phyloP scores from a whole-genome alignment of 1,284 basidiomycete genomes.

The Leccinum solheimii region DNA sequence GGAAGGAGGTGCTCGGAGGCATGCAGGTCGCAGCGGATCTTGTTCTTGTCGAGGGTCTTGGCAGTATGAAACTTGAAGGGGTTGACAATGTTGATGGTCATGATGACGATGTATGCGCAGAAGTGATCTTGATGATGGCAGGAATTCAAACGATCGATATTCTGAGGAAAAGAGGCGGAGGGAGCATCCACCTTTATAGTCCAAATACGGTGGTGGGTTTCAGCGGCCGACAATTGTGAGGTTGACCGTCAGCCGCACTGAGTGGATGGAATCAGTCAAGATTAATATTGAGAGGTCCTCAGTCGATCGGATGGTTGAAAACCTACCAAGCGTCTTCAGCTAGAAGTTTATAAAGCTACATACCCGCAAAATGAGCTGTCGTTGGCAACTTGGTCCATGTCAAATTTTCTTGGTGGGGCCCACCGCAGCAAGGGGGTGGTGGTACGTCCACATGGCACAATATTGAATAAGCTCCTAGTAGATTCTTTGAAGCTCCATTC shows the following conservation, averaged over 20 bases:
- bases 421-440: neutral
- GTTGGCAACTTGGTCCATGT: neutral
- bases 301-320: constrained; percentile 2
- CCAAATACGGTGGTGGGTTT: neutral
- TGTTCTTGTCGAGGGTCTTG: constrained; percentile 8
- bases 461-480: no score
- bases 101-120: constrained; percentile 9
- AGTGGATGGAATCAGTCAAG: neutral
- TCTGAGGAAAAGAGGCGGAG: neutral
- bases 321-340: constrained; percentile 3
- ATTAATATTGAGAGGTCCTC: neutral
- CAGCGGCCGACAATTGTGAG: constrained; percentile 13
- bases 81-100: constrained; percentile 19
- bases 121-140: constrained; percentile 1
- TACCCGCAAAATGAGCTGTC: neutral
- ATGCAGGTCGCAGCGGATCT: neutral
- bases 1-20: neutral
- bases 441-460: neutral
- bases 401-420: neutral
- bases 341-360: neutral
- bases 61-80: constrained; percentile 16
- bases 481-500: neutral
- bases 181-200: constrained; percentile 11
- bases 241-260: constrained; percentile 21
- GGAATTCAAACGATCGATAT: constrained; percentile 3